These are phyloP conservation scores for Funneliformis caledonium DNA, from an alignment of 371 early-diverging fungal species.

Conservation along the genomic window DNA sequence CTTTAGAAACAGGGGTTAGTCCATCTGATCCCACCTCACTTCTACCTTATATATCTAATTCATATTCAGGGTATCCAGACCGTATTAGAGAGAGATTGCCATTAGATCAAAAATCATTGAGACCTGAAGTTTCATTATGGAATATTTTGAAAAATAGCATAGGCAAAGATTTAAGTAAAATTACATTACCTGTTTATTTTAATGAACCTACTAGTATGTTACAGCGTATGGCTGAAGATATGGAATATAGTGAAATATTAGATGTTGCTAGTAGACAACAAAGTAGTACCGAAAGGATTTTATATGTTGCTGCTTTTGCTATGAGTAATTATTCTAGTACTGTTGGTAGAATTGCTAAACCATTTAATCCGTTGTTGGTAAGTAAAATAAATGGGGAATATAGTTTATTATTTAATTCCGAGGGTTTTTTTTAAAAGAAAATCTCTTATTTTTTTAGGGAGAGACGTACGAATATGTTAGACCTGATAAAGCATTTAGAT, in stretches of 20 bases:
- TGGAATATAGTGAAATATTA: constrained; percentile 80
- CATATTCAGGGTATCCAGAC: constrained; percentile 52
- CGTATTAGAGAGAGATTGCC: constrained; percentile 52
- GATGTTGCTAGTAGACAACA: constrained; percentile 68
- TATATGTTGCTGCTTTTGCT: constrained; percentile 83
- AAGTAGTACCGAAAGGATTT: constrained; percentile 66
- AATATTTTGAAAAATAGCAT: constrained; percentile 79
- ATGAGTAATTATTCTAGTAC: constrained; percentile 84
- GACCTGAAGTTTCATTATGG: constrained; percentile 67
- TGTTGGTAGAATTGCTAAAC: constrained; percentile 76
- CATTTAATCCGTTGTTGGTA: constrained; percentile 85
- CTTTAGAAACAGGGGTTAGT: neutral
- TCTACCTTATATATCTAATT: constrained; percentile 45
- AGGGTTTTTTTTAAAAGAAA: neutral
- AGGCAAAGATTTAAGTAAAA: constrained; percentile 82
- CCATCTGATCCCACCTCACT: neutral
- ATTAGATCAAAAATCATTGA: constrained; percentile 52
- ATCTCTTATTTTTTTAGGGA: constrained; percentile 53
- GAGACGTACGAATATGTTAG: constrained; percentile 86
- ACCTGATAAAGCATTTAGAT: constrained; percentile 77
- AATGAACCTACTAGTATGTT: constrained; percentile 87
- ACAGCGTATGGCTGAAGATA: constrained; percentile 83
- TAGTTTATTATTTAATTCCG: neutral
- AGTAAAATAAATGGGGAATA: neutral
- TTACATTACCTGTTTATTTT: constrained; percentile 84